These are phyloP conservation scores for Claviceps citrina DNA, from an alignment of 2,329 filamentous ascomycete genomes.

Conservation along the genomic window DNA sequence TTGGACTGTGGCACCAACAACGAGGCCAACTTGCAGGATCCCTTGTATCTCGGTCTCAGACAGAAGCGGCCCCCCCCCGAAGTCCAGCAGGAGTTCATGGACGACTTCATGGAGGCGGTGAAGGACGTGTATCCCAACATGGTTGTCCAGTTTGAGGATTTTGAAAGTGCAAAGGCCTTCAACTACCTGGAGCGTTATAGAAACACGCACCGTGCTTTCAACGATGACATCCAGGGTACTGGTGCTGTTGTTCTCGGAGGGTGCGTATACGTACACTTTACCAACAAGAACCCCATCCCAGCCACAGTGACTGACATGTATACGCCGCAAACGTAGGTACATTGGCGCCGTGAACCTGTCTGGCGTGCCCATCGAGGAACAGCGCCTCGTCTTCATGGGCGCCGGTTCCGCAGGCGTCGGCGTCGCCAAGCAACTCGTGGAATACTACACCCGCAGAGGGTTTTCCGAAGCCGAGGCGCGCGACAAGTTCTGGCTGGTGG, in stretches of 20 bases:
- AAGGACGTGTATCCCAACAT: conserved; percentile 54
- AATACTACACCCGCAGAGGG: conserved; percentile 89
- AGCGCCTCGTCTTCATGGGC: conserved; percentile 90
- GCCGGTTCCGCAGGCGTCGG: conserved; percentile 91
- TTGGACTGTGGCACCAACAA: conserved; percentile 53
- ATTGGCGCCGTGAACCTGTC: conserved; percentile 68
- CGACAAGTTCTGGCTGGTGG: conserved; percentile 91
- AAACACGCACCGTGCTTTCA: conserved; percentile 85
- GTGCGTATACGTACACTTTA: too few species aligned
- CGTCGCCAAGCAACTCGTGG: conserved; percentile 93
- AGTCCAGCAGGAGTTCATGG: conserved; percentile 81
- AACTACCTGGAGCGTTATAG: conserved; percentile 82
- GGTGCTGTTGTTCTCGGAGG: conserved; percentile 87
- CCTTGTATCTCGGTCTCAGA: conserved; percentile 79
- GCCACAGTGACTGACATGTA: conserved; percentile 49
- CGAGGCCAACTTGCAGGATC: conserved; percentile 49
- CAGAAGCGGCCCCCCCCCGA: conserved; percentile 62
- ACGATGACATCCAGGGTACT: conserved; percentile 95
- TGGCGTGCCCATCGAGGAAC: conserved; percentile 71
- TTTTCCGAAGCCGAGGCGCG: conserved; percentile 75
- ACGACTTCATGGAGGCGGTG: conserved; percentile 89
- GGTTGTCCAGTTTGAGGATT: conserved; percentile 90
- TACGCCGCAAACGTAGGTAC: conserved; percentile 36
- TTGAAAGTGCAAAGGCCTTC: conserved; percentile 86
- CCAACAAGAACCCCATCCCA: too few species aligned